Base-by-base conservation (phyloP, 148 eudicot species). In the Hydrangea macrophylla region DNA sequence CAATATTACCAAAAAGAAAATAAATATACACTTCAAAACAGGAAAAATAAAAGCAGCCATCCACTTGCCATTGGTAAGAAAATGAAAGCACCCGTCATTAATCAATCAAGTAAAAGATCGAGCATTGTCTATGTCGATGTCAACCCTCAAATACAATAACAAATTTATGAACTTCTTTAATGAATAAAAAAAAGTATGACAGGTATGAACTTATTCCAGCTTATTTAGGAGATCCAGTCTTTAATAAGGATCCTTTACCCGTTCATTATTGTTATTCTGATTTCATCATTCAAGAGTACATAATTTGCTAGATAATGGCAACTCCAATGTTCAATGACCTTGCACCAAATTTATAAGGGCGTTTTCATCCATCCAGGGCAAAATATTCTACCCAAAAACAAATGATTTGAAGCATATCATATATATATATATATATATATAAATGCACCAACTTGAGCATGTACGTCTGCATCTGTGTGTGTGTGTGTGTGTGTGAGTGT, bases 161-260 rank as follows among this genome's bases (percentile, higher is more conserved):
- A 24, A 5, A 66, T 65, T 31, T 35, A 65, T 12, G 17, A 35
- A 35, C 70, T 66, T 66, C 59, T 23, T 25, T 31, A 17, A 18
- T n/a, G n/a, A n/a, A n/a, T n/a, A n/a, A n/a, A n/a, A n/a, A n/a
- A n/a, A n/a, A n/a, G n/a, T n/a, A n/a, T n/a, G n/a, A n/a, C n/a
- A n/a, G n/a, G n/a, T n/a, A n/a, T n/a, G n/a, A n/a, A n/a, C n/a
- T n/a, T n/a, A n/a, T n/a, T n/a, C n/a, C n/a, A 48, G 26, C 24
- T 53, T 24, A 53, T 54, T 66, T 28, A 54, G 18, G 2, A 13
- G 37, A 55, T 55, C 8, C 15, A 61, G 23, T 7, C 2, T 28
- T 35, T 22, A 22, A 2, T 1, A 24, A 8, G 13, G 25, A 23
- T 17, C 33, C 48, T n/a, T 24, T 25, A 12, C 60, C 17, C 4